Base-by-base conservation (phyloP, 2,329 filamentous ascomycete species). In the Atkinsonella texensis region DNA sequence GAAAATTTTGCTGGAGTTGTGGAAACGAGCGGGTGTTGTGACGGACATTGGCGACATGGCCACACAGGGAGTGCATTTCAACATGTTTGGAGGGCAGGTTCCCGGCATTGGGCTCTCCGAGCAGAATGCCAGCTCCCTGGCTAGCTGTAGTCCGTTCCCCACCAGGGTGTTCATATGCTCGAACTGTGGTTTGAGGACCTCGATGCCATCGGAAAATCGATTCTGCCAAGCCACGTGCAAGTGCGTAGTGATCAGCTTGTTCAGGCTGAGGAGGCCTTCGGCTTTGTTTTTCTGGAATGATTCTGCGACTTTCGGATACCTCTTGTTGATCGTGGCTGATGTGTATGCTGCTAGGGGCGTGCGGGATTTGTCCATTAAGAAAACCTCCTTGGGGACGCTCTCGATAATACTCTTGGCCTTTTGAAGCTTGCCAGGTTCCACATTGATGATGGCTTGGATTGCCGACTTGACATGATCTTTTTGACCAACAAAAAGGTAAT, bases 181-280 rank as follows among this genome's bases (percentile, higher is more conserved):
- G 1, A 87, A 79, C 18, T 86, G 75, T 0, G 91, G 89, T 64
- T 94, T 90, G 43, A 95, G 72, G 3, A 96, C 81, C 5, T 83
- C 79, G 52, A 97, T 84, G 32, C 93, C 91, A 40, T 78, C 75
- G 1, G 79, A 72, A 66, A 93, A 95, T 20, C 75, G 75, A 59
- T 84, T 87, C 62, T 94, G 89, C 80, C 93, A 97, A 11, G 83
- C 85, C 50, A 77, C 77, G 64, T 96, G 90, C 4, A 97, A 75
- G 65, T 97, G 93, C 2, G 84, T 78, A 61, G 87, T 90, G 63
- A 96, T 87, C 53, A 97, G 76, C 45, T 79, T 72, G 53, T 85
- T 84, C 35, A 97, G 78, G 48, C 77, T 73, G 50, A 70, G 68
- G 23, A 91, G 72, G 2, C 85, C 87, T 45, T 75, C 72, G 32